Conservation (phyloP, 441 rosid genomes). For the Euphorbia schlechtendalii region DNA sequence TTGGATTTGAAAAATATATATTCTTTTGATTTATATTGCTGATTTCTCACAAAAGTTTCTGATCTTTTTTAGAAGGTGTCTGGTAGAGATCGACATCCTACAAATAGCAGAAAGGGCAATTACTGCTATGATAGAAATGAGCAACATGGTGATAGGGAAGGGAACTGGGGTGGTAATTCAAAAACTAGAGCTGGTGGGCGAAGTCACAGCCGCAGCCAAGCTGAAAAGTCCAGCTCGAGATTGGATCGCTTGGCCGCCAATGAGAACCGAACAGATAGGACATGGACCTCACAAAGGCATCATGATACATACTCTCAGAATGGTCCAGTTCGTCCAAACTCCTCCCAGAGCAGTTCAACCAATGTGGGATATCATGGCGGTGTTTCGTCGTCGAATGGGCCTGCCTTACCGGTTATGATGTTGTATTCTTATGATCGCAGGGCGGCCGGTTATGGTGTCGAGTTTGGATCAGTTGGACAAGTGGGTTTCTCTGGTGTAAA, state of each 20-base stretch:
- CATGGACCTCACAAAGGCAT: slow-evolving; percentile 59
- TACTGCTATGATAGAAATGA: slow-evolving; percentile 66
- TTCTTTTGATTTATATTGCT: not conserved
- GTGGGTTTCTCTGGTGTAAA: too few species aligned
- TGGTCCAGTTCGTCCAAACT: slow-evolving; percentile 45
- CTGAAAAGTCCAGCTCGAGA: slow-evolving; percentile 59
- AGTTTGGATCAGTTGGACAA: slow-evolving; percentile 64
- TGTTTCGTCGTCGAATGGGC: slow-evolving; percentile 62
- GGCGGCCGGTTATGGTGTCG: slow-evolving; percentile 41
- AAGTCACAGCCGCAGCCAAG: slow-evolving; percentile 41
- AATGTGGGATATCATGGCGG: slow-evolving; percentile 47
- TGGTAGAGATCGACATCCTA: slow-evolving; percentile 54
- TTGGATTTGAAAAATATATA: too few species aligned
- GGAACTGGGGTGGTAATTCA: slow-evolving; percentile 57
- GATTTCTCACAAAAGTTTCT: too few species aligned
- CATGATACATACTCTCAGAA: slow-evolving; percentile 58
- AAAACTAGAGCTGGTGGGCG: slow-evolving; percentile 66
- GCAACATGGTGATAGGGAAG: slow-evolving; percentile 71
- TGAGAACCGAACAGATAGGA: slow-evolving; percentile 49
- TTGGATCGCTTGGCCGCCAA: slow-evolving; percentile 39
- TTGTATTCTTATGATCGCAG: slow-evolving; percentile 65
- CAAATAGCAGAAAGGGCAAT: slow-evolving; percentile 66
- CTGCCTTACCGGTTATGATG: slow-evolving; percentile 60
- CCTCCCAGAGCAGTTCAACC: slow-evolving; percentile 41
- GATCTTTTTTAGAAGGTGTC: slow-evolving; percentile 55